Evolutionary conservation across 2,329 filamentous ascomycete species (phyloP), one percentile per base, ranked within the genome.

Genomic region (Aspergillus oerlinghausenensis): DNA sequence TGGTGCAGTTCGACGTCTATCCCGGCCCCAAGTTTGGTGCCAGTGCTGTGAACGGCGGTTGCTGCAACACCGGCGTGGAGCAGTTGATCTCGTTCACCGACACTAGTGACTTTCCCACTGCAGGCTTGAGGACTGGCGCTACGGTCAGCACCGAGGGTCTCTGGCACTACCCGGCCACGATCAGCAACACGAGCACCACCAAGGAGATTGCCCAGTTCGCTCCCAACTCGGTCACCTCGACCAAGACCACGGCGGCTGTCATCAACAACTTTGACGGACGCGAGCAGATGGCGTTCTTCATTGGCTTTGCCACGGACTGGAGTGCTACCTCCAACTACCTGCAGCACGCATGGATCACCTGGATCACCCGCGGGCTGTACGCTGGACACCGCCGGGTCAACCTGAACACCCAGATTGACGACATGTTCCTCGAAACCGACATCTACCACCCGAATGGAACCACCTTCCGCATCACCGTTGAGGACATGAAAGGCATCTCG

Each of bases 221-320:
- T 6, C 69, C 77, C n/a, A 74, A 74, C 56, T 77, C 75, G 2
- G 65, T 68, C 8, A 77, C 75, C 59, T 54, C 67, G 2, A 65
- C 56, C 11, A 68, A 69, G 26, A 77, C 75, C 21, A 81, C 78
- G 25, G 84, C 84, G 50, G 84, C 78, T 42, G 82, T 87, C 52
- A 84, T 86, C 67, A 86, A 85, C 67, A 79, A 80, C 56, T 80
- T 84, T 60, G 74, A 75, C 54, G 78, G 77, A 14, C 78, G 84
- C 58, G 76, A 86, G 71, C 83, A 86, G 70, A 84, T 86, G 81
- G 83, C 79, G 3, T 86, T 82, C 73, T 86, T 86, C 72, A 79
- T 81, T 53, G 71, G 74, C 17, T 84, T 82, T 60, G 79, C 79
- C 49, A 76, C 79, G 6, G 73, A 74, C 49, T 82, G 80, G 80